Base-by-base conservation (phyloP, 495 filamentous ascomycete genomes). In the Annulohypoxylon nitens region DNA sequence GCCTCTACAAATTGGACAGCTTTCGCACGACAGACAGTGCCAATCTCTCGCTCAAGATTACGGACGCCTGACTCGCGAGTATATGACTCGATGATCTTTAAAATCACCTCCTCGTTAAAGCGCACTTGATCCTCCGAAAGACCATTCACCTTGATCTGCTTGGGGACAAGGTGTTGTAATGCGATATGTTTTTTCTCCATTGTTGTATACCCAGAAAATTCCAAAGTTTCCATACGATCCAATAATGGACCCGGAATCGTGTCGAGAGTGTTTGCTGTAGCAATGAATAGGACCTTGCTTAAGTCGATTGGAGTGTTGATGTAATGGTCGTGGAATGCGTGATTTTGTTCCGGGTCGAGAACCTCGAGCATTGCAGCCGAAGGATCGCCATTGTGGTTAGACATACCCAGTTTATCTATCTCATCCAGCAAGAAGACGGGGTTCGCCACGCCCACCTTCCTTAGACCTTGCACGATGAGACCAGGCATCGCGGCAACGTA, bases 401-500 rank as follows among this genome's bases (percentile, higher is more conserved):
- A 89, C 64, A 90, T 91, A 66, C 97, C 95, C 60, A 98, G 87
- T 85, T 99, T 99, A 86, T 99, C 97, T 74, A 99, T 98, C 82
- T 99, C 97, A 79, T 99, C 97, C 23, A 99, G 90, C 61, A 99
- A 82, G 83, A 98, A 95, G 36, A 99, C 95, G 2, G 97, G 97
- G 76, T 99, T 99, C 3, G 93, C 89, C 16, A 98, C 95, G 41
- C 94, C 95, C 53, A 96, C 97, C 80, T 98, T 99, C 86, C 95
- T 97, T 59, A 99, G 82, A 4, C 95, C 97, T 79, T 93, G 93
- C 53, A 98, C 95, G 59, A 99, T 92, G 54, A 98, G 83, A 34
- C 97, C 97, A 10, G 97, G 97, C 96, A 99, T 98, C 55, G 97
- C 97, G 11, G 97, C 97, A 62, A 99, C 96, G 79, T 99, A 99